Base-by-base conservation (phyloP, 179 eudicot species). In the Vitellaria paradoxa region DNA sequence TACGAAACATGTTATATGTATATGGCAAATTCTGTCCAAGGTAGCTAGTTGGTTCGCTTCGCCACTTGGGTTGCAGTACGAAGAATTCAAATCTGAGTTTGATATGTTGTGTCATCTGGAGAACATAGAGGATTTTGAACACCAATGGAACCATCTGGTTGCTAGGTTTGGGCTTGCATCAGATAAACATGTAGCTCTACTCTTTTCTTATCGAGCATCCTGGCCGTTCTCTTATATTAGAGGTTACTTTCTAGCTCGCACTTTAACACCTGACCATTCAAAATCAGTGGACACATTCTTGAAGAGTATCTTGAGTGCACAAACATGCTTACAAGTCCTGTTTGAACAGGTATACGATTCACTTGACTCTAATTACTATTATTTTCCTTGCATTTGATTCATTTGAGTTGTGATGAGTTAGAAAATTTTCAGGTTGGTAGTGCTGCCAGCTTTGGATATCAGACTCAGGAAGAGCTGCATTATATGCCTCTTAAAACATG, bases 11-110 rank as follows among this genome's bases (percentile, higher is more conserved):
- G 84, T 87, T 50, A 81, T 87, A 50, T 73, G 86, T 78, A 70
- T 84, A 53, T 82, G 86, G 83, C 82, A 82, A 75, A 80, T 91
- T 75, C 81, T 86, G 47, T 84, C 92, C 42, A 88, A 89, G 79
- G n/a, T 86, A 60, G 81, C 86, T 52, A 85, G 87, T 83, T 91
- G 96, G 96, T 89, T 91, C 82, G 86, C 90, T 80, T 77, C 68
- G 70, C 84, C 85, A 20, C 91, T 91, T 70, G 88, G 89, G 15
- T 57, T 71, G 76, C 84, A 78, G 65, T 91, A 78, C 75, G 59
- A 78, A 37, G 88, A 85, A 62, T 89, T 91, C 74, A 87, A 85
- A 85, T 81, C 91, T 46, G 88, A 83, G 80, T 89, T 89, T 81
- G 89, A 89, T 64, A 69, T 73, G 53, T 65, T 89, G 77, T 80